phyloP scores from a whole-genome alignment of 1,284 basidiomycete species.

The Rhodotorula glutinis region DNA sequence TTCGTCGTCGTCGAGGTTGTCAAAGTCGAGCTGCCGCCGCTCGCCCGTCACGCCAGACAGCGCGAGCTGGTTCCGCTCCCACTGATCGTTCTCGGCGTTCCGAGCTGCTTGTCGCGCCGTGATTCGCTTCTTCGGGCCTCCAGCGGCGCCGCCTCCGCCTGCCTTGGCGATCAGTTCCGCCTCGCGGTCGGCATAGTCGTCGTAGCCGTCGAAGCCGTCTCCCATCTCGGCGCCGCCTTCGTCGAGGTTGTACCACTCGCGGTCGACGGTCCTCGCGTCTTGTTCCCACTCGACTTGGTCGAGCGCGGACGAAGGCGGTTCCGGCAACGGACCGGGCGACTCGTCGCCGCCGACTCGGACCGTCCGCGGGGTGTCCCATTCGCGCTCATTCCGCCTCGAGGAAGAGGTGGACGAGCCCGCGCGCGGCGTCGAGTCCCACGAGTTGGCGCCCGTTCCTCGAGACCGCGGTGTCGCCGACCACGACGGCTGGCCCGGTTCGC shows the following conservation, averaged over 20 bases:
- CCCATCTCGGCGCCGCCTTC: slow-evolving; percentile 74
- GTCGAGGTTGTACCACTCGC: slow-evolving; percentile 89
- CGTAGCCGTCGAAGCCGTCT: slow-evolving; percentile 80
- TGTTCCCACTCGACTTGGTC: slow-evolving; percentile 76
- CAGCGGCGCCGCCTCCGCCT: slow-evolving; percentile 51
- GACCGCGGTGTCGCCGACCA: slow-evolving; percentile 12
- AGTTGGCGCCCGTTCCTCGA: not conserved
- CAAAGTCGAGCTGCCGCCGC: slow-evolving; percentile 75
- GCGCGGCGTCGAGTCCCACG: slow-evolving; percentile 41
- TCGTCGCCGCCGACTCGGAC: slow-evolving; percentile 39
- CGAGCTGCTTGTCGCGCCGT: slow-evolving; percentile 92
- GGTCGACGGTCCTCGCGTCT: slow-evolving; percentile 79
- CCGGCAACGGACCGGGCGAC: slow-evolving; percentile 33
- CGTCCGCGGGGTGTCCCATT: slow-evolving; percentile 66
- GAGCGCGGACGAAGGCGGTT: slow-evolving; percentile 26
- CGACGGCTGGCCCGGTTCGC: not conserved
- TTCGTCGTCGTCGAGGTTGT: slow-evolving; percentile 76
- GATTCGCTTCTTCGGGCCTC: slow-evolving; percentile 63
- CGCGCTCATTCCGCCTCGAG: slow-evolving; percentile 39
- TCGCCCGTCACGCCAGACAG: slow-evolving; percentile 85
- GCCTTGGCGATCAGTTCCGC: slow-evolving; percentile 77
- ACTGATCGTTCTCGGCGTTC: slow-evolving; percentile 94
- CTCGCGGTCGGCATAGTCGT: slow-evolving; percentile 69
- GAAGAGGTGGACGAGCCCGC: slow-evolving; percentile 11
- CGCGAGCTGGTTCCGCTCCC: slow-evolving; percentile 97